Conservation (phyloP, 148 eudicot species). For the Arctostaphylos glauca region DNA sequence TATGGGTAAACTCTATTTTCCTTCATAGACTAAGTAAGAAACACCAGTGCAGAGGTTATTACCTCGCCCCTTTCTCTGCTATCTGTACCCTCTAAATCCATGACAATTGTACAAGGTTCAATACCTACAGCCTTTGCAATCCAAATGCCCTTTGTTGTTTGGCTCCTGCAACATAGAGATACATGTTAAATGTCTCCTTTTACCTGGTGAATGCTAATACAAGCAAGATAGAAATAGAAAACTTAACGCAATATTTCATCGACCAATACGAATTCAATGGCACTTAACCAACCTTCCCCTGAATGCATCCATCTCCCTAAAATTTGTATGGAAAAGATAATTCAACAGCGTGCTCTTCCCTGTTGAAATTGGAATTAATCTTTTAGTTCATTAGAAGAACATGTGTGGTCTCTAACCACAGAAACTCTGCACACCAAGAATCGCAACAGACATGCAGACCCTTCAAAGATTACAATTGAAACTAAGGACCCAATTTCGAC, state of each 20-base stretch:
- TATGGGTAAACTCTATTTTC: not conserved
- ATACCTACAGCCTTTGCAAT: conserved; percentile 46
- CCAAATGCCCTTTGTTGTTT: conserved; percentile 52
- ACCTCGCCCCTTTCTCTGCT: conserved; percentile 64
- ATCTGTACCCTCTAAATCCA: conserved; percentile 62
- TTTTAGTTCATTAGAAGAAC: not conserved
- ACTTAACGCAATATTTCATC: not conserved
- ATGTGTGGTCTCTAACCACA: not conserved
- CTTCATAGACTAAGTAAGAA: not conserved
- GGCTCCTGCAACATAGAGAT: conserved; percentile 25
- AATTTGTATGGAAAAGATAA: conserved; percentile 43
- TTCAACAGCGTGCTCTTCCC: conserved; percentile 56
- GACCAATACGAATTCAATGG: not conserved
- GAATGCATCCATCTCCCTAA: conserved; percentile 58
- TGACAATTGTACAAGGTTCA: conserved; percentile 47
- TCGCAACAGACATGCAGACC: too few relatives aligned
- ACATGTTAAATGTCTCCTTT: not conserved
- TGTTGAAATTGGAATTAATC: conserved; percentile 15
- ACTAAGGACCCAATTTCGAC: not conserved
- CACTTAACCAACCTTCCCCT: conserved; percentile 38
- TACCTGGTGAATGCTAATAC: not conserved
- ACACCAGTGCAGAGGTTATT: not conserved
- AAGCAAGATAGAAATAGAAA: conserved; percentile 8
- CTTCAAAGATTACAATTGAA: too few relatives aligned
- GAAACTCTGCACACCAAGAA: not conserved